Percentiles rank a stretch among this genome's conserved stretches.
Evolutionary conservation across 257 asterid genomes (phyloP).

Genomic region (Solanum arcanum): DNA sequence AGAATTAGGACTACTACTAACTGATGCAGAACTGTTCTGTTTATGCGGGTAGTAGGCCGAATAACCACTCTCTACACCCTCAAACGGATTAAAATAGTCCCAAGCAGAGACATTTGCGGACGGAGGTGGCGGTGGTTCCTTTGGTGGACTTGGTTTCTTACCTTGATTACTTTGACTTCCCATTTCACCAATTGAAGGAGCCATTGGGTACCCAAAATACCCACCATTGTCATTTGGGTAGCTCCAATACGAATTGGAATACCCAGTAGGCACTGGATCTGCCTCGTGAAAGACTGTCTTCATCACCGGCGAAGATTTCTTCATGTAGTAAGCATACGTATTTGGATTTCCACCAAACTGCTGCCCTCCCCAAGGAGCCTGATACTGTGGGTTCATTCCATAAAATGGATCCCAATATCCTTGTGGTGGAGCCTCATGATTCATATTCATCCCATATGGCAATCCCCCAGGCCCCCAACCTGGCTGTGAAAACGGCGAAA

Average conservation of each 20-base stretch:
- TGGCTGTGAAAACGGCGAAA: conserved; percentile 13
- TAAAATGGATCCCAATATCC: conserved; percentile 9
- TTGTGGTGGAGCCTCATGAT: conserved; percentile 24
- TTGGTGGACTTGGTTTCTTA: conserved; percentile 22
- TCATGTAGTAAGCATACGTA: conserved; percentile 64
- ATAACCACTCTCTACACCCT: conserved; percentile 33
- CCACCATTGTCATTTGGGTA: conserved; percentile 32
- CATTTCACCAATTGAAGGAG: neutral
- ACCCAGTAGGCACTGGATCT: conserved; percentile 42
- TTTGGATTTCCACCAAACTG: conserved; percentile 5
- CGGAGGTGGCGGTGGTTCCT: conserved; percentile 85
- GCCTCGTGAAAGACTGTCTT: conserved; percentile 68
- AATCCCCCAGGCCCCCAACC: neutral
- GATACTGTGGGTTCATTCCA: conserved; percentile 2
- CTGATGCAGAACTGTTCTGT: conserved; percentile 35
- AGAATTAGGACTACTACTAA: conserved; percentile 80
- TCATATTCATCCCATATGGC: neutral
- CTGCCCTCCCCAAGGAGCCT: conserved; percentile 11
- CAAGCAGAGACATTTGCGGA: conserved; percentile 66
- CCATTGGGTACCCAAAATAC: conserved; percentile 28
- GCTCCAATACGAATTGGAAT: conserved; percentile 48
- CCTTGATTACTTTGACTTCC: conserved; percentile 11
- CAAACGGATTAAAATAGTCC: conserved; percentile 81
- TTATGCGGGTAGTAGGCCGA: conserved; percentile 24
- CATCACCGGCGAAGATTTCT: conserved; percentile 51